Evolutionary conservation across 2,329 filamentous ascomycete genomes (phyloP), one percentile per base, ranked within the genome.

Genomic region (Colletotrichum destructivum): DNA sequence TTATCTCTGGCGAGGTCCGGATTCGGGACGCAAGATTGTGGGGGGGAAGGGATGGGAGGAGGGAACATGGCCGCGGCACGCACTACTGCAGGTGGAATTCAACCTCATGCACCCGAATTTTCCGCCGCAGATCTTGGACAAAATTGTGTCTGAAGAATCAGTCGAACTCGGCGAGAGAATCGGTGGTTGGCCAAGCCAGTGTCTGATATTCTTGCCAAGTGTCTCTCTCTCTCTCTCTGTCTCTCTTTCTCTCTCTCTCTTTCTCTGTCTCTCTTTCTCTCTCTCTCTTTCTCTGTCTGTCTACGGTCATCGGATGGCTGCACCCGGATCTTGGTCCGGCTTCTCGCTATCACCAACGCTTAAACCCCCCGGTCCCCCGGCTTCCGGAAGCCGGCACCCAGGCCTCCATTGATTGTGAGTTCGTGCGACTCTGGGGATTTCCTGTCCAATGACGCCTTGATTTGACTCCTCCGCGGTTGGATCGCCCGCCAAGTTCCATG

Each of bases 81-180:
- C 59, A 49, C 65, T 72, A 60, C 69, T 69, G 69, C 65, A 72
- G 59, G 69, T 72, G 65, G 60, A 72, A 63, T 69, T 46, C 47
- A 47, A 60, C 65, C 15, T 55, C 69, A 35, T 31, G 26, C 52
- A 51, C 38, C 46, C 46, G 9, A 23, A 13, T 13, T 15, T 66
- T 31, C 44, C 49, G 68, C 55, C 62, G 55, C 62, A 66, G 38
- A n/a, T 70, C 62, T 18, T 69, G 51, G 16, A 35, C 16, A 52
- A 57, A 8, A 8, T 9, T 23, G 12, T 44, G 46, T 59, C 46
- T 40, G 44, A 57, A 35, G 11, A 40, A 31, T 23, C 31, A n/a
- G 59, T 51, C 5, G 21, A 56, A 38, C 3, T 38, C 15, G 11
- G 67, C 40, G 12, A 16, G n/a, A 18, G n/a, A 12, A 8, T 57